Evolutionary conservation across 768 basidiomycete species (phyloP).

Genomic region (Naganishia onofrii): DNA sequence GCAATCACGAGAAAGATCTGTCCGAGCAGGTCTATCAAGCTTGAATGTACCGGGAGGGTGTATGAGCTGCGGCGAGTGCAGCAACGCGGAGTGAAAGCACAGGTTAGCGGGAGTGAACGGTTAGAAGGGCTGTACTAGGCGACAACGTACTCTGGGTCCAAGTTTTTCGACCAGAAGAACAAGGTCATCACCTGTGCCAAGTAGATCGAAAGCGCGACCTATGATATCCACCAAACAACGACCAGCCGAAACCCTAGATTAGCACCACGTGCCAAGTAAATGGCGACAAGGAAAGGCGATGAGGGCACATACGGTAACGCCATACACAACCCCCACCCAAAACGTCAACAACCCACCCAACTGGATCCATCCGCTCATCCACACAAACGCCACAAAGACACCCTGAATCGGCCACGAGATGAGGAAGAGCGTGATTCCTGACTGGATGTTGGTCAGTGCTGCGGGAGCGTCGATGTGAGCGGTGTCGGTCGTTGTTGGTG

Average conservation of each 20-base stretch:
- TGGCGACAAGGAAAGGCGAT: neutral
- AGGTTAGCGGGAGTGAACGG: no score
- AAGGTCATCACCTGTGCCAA: slow-evolving; percentile 67
- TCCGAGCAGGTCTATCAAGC: slow-evolving; percentile 79
- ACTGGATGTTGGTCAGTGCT: slow-evolving; percentile 25
- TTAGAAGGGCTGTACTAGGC: neutral
- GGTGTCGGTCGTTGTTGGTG: neutral
- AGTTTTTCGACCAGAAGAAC: slow-evolving; percentile 70
- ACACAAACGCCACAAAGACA: slow-evolving; percentile 67
- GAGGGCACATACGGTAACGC: slow-evolving; percentile 63
- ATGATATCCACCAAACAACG: neutral
- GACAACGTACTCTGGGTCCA: slow-evolving; percentile 73
- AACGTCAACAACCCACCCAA: slow-evolving; percentile 68
- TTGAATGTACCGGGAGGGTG: slow-evolving; percentile 87
- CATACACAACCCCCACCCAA: slow-evolving; percentile 69
- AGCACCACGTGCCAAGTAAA: neutral
- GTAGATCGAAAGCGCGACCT: slow-evolving; percentile 71
- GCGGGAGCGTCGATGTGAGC: neutral
- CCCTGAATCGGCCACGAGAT: slow-evolving; percentile 79
- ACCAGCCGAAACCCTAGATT: no score
- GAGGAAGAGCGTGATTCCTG: slow-evolving; percentile 60
- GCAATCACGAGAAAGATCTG: slow-evolving; percentile 69
- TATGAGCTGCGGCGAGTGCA: slow-evolving; percentile 63
- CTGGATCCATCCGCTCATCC: slow-evolving; percentile 71
- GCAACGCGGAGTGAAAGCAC: no score